Evolutionary conservation across 192 early-diverging fungal species (phyloP).

Genomic region (Coemansia sp.): DNA sequence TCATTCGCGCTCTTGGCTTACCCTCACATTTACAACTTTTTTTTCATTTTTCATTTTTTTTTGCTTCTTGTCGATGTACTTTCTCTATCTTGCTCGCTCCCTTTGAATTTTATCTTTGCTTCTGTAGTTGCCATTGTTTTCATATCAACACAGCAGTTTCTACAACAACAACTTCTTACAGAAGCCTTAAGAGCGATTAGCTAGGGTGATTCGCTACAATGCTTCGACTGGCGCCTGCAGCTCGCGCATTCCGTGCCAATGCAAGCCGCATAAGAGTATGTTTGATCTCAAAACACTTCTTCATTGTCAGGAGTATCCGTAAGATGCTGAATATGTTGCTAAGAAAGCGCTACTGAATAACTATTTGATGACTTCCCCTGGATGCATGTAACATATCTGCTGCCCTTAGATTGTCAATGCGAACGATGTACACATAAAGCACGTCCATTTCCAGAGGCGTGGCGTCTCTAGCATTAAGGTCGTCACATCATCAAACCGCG

Average conservation of each 20-base stretch:
- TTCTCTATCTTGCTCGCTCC: background rate
- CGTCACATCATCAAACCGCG: background rate
- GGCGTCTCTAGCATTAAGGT: background rate
- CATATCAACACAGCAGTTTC: background rate
- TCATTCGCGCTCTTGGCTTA: too few species aligned
- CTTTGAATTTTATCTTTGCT: background rate
- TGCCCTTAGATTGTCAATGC: background rate
- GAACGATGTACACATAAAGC: background rate
- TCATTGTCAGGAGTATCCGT: background rate
- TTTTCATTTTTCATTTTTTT: conserved; percentile 1
- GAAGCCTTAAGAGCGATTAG: background rate
- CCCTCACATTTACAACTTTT: background rate
- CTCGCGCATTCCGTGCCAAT: background rate
- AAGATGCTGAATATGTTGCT: background rate
- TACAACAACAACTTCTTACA: background rate
- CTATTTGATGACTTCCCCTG: background rate
- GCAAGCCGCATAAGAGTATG: background rate
- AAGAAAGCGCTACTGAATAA: background rate
- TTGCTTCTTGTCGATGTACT: background rate
- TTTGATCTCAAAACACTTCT: background rate
- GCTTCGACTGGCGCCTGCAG: background rate
- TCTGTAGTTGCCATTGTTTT: background rate
- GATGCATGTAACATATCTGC: background rate
- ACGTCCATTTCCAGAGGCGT: background rate
- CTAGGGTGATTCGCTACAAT: background rate